Base-by-base conservation (phyloP, 2,329 filamentous ascomycete genomes). In the Penicillium sp. region DNA sequence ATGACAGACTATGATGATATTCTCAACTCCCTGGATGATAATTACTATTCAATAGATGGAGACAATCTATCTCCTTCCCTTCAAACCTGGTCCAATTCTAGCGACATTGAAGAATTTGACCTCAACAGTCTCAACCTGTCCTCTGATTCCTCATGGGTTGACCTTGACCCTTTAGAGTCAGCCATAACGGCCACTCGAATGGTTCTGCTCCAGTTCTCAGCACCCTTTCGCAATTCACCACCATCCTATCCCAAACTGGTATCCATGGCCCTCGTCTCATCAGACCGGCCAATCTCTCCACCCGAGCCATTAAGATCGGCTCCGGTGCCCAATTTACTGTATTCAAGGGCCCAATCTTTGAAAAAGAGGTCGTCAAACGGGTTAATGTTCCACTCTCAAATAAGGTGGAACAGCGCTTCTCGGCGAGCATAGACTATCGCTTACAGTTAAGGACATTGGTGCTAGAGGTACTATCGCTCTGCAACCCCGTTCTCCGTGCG, bases 261-360 rank as follows among this genome's bases (percentile, higher is more conserved):
- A 66, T 71, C 40, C 58, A 64, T 40, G 67, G 68, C 1, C 68
- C 68, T 3, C 66, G 63, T 37, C 62, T 65, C 33, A 50, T 71
- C 10, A 63, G 64, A 54, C 47, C 60, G 27, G 37, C 52, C 12
- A 71, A 69, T 27, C 63, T 71, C 13, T 56, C 59, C 19, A 58
- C 43, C 6, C 50, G 66, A 8, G 68, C 64, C 4, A 58, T 57
- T 10, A 69, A 69, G 53, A 68, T 71, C 13, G 68, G 67, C 19
- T 56, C 54, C 6, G 68, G 68, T 6, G 50, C 64, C 10, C 68
- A 71, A 35, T 71, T 71, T 37, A 69, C 67, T 9, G 67, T 71
- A 4, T 71, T 65, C 54, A 62, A 62, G 40, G 67, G 69, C 42
- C 52, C 58, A 1, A 50, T 60, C 7, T 65, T 64, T 43, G 60